These are phyloP conservation scores for Cladophialophora exuberans DNA, from an alignment of 2,329 filamentous ascomycete genomes.

Conservation along the genomic window DNA sequence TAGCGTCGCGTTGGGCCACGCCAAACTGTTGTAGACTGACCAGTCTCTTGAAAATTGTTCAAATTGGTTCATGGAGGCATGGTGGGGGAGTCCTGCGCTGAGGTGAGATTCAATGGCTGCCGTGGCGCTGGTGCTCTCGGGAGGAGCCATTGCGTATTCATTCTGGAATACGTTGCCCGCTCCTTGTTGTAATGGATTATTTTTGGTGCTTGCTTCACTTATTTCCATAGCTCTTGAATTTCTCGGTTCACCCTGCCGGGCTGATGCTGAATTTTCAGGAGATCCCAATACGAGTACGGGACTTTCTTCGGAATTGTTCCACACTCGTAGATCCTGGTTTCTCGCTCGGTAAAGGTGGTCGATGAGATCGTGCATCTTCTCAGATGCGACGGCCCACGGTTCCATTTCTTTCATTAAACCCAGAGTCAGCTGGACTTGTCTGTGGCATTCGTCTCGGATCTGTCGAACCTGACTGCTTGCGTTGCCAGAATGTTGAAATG, in stretches of 20 bases:
- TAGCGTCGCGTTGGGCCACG: slow-evolving; percentile 17
- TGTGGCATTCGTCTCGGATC: slow-evolving; percentile 17
- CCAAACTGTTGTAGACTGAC: slow-evolving; percentile 16
- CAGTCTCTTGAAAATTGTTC: slow-evolving; percentile 13
- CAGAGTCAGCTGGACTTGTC: slow-evolving; percentile 14
- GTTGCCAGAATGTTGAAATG: neutral
- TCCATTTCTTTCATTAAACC: slow-evolving; percentile 19
- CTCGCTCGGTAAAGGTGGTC: slow-evolving; percentile 12
- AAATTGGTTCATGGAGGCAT: neutral
- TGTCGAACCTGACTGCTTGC: slow-evolving; percentile 12
- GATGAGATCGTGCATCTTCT: slow-evolving; percentile 18
- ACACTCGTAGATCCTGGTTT: slow-evolving; percentile 17
- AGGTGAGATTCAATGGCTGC: neutral
- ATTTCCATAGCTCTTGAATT: neutral
- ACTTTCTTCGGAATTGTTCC: slow-evolving; percentile 20
- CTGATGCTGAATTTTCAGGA: slow-evolving; percentile 4
- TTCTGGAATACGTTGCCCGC: neutral
- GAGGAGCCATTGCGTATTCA: neutral
- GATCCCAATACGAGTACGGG: slow-evolving; percentile 9
- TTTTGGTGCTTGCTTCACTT: neutral
- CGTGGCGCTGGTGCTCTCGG: neutral
- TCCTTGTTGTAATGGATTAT: neutral
- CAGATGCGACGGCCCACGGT: slow-evolving; percentile 18
- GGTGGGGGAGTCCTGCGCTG: neutral
- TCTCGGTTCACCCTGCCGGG: neutral